Percentiles rank a stretch among this genome's conserved stretches.
These are phyloP conservation scores for Geotrichum aggregatum DNA, from an alignment of 1,139 yeast species.

Conservation along the genomic window DNA sequence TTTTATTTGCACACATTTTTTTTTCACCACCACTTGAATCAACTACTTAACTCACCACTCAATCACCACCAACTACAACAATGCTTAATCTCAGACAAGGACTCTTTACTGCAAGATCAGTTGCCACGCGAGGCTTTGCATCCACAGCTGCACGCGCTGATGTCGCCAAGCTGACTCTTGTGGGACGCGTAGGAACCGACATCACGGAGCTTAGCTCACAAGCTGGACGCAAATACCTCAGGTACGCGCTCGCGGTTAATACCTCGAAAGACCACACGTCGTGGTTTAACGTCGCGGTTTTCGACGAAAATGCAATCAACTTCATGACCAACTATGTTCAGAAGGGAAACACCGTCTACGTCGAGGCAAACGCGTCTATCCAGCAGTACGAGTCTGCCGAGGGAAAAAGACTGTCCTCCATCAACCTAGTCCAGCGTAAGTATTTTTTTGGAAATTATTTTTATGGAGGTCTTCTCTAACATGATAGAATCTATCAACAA, in stretches of 20 bases:
- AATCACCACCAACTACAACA: neutral
- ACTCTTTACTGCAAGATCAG: neutral
- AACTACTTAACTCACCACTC: neutral
- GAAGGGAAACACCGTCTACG: constrained; percentile 53
- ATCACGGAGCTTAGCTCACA: constrained; percentile 42
- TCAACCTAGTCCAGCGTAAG: constrained; percentile 44
- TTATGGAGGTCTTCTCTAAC: too few species aligned
- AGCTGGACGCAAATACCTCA: constrained; percentile 49
- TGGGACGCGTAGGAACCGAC: constrained; percentile 54
- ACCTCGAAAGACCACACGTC: constrained; percentile 51
- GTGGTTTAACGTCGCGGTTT: constrained; percentile 62
- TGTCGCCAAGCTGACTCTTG: constrained; percentile 49
- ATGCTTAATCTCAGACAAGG: constrained; percentile 1
- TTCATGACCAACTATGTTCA: constrained; percentile 52
- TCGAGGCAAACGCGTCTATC: constrained; percentile 59
- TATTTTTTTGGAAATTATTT: neutral
- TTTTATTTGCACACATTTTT: too few species aligned
- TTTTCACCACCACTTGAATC: neutral
- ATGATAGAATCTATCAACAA: constrained; percentile 21
- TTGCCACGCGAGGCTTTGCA: constrained; percentile 40
- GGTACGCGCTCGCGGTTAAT: constrained; percentile 59
- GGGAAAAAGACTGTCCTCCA: constrained; percentile 44
- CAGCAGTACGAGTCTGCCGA: constrained; percentile 50
- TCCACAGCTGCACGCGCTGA: constrained; percentile 37
- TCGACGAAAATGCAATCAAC: constrained; percentile 50